Evolutionary conservation across 768 basidiomycete species (phyloP).

Genomic region (Coprinopsis sp.): DNA sequence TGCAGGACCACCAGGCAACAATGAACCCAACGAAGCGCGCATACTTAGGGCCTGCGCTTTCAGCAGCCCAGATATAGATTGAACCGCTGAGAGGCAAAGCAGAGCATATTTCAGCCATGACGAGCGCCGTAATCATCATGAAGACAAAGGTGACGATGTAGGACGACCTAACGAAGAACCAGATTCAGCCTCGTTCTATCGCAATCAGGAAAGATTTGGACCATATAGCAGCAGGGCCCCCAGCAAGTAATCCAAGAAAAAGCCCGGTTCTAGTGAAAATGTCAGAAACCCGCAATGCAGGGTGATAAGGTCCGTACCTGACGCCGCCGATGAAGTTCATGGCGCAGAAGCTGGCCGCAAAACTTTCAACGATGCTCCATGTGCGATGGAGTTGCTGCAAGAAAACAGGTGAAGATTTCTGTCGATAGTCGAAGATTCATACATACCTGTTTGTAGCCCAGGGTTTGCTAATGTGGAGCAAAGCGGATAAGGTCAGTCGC

Average conservation of each 20-base stretch:
- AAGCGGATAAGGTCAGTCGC: constrained; percentile 45
- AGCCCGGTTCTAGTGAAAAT: constrained; percentile 55
- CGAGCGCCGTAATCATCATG: constrained; percentile 83
- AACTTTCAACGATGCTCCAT: constrained; percentile 81
- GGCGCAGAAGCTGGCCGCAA: constrained; percentile 85
- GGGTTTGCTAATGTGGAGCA: constrained; percentile 49
- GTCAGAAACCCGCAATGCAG: constrained; percentile 4
- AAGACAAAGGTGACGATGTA: constrained; percentile 79
- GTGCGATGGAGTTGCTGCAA: constrained; percentile 77
- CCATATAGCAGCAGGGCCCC: constrained; percentile 87
- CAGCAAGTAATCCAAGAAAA: constrained; percentile 78
- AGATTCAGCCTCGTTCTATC: too few species aligned
- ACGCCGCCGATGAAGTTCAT: constrained; percentile 88
- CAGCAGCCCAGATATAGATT: constrained; percentile 94
- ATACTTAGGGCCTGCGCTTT: constrained; percentile 84
- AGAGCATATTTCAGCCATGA: constrained; percentile 88
- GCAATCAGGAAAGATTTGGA: constrained; percentile 21
- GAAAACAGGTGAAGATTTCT: too few species aligned
- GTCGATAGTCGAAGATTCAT: too few species aligned
- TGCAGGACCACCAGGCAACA: constrained; percentile 91
- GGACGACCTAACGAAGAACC: constrained; percentile 75
- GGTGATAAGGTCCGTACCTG: constrained; percentile 38
- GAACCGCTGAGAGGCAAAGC: constrained; percentile 84
- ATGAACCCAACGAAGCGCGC: constrained; percentile 84
- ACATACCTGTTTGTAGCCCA: constrained; percentile 78